phyloP scores from a whole-genome alignment of 768 basidiomycete species.

The Auriscalpium microsporum region DNA sequence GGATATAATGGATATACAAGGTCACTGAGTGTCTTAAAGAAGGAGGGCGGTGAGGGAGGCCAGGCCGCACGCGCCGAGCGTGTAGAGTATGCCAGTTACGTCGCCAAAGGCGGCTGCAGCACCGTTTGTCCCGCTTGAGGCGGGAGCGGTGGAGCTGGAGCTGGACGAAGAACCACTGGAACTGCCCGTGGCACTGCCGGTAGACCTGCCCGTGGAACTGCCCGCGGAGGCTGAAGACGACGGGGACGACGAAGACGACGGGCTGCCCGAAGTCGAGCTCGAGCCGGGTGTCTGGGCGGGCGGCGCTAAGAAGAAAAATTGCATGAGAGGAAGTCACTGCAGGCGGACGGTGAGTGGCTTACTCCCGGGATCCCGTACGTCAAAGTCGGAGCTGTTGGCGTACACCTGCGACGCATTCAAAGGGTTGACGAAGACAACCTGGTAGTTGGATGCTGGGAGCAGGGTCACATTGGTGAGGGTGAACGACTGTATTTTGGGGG shows the following conservation, averaged over 20 bases:
- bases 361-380: slow-evolving; percentile 31
- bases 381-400: slow-evolving; percentile 26
- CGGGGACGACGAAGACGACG: neutral
- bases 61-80: neutral
- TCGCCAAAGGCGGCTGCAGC: neutral
- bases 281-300: slow-evolving; percentile 2
- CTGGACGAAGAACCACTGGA: slow-evolving; percentile 1
- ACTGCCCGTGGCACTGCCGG: neutral
- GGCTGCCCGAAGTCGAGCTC: neutral
- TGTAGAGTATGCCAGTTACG: neutral
- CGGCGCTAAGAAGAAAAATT: neutral
- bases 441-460: slow-evolving; percentile 20
- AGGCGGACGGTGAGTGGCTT: neutral
- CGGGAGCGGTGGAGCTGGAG: neutral
- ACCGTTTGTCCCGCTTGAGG: neutral
- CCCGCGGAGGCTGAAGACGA: too few species aligned
- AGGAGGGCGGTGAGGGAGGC: slow-evolving; percentile 2
- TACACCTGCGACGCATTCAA: slow-evolving; percentile 24
- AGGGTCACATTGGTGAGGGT: slow-evolving; percentile 30
- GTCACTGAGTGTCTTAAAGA: neutral
- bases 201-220: too few species aligned
- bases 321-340: neutral
- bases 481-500: slow-evolving; percentile 13
- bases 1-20: too few species aligned
- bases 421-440: slow-evolving; percentile 29